Base-by-base conservation (phyloP, 2,329 filamentous ascomycete genomes). In the Elsinoe perseae region DNA sequence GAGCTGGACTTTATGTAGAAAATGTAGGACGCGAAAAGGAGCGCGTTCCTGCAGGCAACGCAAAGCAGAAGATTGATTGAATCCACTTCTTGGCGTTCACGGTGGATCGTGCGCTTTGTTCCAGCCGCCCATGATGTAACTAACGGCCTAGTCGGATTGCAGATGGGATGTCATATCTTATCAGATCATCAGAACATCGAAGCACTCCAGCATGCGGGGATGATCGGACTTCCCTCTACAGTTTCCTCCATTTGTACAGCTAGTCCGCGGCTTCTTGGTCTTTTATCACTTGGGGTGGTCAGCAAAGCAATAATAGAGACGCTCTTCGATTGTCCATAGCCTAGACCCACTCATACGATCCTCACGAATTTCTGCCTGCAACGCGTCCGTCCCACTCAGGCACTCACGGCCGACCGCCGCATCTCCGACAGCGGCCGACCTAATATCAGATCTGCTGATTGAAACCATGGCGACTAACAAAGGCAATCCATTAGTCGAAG, bases 401-500 rank as follows among this genome's bases (percentile, higher is more conserved):
- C 48, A 52, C 18, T 44, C 48, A 50, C 9, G 20, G 12, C 16
- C 25, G 32, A 30, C 44, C 44, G 44, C 28, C 28, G 44, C 44
- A 32, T 50, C 44, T 50, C 44, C 44, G 44, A 53, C 50, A 27
- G 50, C 50, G 50, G 50, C 28, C 50, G 30, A 25, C 18, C 7
- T 44, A 12, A 44, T 25, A 44, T 27, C 40, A 23, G 9, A 44
- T 21, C 23, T 10, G 30, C 36, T 8, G 12, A 16, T 25, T 34
- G 38, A 27, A 25, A 48, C 32, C 9, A 61, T 60, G 50, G 64
- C 66, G 25, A 48, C 53, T 16, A 25, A 12, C 16, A 27, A 32
- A 36, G 66, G 72, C 34, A 71, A 73, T 60, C 80, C 81, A 42
- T 73, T 85, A 54, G 68, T 83, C 59, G 72, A 77, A 62, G 80